Percentiles rank a stretch among this genome's conserved stretches.
phyloP scores from a whole-genome alignment of 2,329 filamentous ascomycete genomes.

The Madurella mycetomatis region DNA sequence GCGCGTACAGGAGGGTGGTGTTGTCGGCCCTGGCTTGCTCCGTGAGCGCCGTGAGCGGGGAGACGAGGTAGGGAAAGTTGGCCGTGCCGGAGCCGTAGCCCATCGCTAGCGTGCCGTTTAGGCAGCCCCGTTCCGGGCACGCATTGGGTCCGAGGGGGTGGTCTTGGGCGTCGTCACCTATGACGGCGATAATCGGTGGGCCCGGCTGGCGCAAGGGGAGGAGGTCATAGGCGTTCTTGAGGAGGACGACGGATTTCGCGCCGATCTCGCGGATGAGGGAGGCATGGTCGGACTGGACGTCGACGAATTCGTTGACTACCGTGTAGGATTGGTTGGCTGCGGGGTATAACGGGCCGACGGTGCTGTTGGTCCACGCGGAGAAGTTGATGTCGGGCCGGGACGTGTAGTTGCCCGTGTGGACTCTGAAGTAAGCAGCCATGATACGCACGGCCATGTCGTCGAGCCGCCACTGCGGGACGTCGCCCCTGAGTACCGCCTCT shows the following conservation, averaged over 20 bases:
- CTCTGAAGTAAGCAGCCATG: slow-evolving; percentile 37
- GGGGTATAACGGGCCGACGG: slow-evolving; percentile 49
- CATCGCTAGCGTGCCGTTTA: slow-evolving; percentile 73
- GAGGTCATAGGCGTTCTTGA: slow-evolving; percentile 60
- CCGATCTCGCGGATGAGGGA: slow-evolving; percentile 48
- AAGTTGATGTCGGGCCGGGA: slow-evolving; percentile 51
- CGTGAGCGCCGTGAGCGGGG: slow-evolving; percentile 57
- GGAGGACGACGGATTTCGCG: slow-evolving; percentile 52
- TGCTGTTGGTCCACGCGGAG: slow-evolving; percentile 64
- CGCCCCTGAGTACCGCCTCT: slow-evolving; percentile 64
- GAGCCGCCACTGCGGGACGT: slow-evolving; percentile 64
- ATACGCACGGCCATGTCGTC: slow-evolving; percentile 67
- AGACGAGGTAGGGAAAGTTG: slow-evolving; percentile 75
- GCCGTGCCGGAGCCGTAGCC: slow-evolving; percentile 87
- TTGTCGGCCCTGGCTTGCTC: slow-evolving; percentile 53
- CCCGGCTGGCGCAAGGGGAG: slow-evolving; percentile 44
- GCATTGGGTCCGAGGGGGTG: slow-evolving; percentile 66
- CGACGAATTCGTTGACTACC: slow-evolving; percentile 60
- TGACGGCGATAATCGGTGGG: slow-evolving; percentile 52
- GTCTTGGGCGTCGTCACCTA: slow-evolving; percentile 65
- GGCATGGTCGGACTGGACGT: slow-evolving; percentile 51
- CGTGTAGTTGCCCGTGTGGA: slow-evolving; percentile 25
- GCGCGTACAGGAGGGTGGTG: slow-evolving; percentile 51
- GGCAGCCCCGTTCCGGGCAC: slow-evolving; percentile 74
- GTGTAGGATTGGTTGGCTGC: slow-evolving; percentile 47